These are phyloP conservation scores for Blastomyces emzantsi DNA, from an alignment of 2,329 filamentous ascomycete species.

Conservation along the genomic window DNA sequence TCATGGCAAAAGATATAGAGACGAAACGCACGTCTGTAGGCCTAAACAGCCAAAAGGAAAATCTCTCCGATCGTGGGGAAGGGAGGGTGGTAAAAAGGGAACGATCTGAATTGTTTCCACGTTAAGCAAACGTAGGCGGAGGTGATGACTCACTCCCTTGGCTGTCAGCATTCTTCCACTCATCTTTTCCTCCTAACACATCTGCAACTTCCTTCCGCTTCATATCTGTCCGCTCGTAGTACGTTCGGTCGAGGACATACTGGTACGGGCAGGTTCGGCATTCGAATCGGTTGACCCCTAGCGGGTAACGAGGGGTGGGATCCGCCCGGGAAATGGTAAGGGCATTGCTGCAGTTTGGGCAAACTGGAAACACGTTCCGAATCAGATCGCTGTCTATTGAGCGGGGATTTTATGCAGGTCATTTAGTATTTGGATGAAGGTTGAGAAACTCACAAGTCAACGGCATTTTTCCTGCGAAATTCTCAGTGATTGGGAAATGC, in stretches of 20 bases:
- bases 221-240: conserved; percentile 72
- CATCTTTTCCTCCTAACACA: conserved; percentile 77
- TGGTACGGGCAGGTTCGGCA: conserved; percentile 95
- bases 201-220: conserved; percentile 81
- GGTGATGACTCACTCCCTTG: conserved; percentile 45
- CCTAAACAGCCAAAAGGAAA: neutral
- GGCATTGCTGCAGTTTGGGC: conserved; percentile 43
- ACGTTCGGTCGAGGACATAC: conserved; percentile 66
- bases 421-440: neutral
- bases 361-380: conserved; percentile 31
- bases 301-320: conserved; percentile 30
- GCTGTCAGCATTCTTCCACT: conserved; percentile 89
- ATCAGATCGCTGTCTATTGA: neutral
- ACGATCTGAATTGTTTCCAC: neutral
- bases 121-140: neutral
- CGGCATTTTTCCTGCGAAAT: conserved; percentile 23
- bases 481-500: conserved; percentile 1
- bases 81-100: neutral
- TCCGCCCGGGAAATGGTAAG: conserved; percentile 39
- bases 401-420: neutral
- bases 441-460: conserved; percentile 29
- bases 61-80: neutral
- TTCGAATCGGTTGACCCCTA: conserved; percentile 68
- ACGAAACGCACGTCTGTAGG: neutral
- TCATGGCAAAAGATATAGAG: neutral